A percentile compares a stretch with the other conserved stretches of the same genome.
These are phyloP conservation scores for Arabidopsis lyrata DNA, from an alignment of 441 rosid species.

Conservation along the genomic window DNA sequence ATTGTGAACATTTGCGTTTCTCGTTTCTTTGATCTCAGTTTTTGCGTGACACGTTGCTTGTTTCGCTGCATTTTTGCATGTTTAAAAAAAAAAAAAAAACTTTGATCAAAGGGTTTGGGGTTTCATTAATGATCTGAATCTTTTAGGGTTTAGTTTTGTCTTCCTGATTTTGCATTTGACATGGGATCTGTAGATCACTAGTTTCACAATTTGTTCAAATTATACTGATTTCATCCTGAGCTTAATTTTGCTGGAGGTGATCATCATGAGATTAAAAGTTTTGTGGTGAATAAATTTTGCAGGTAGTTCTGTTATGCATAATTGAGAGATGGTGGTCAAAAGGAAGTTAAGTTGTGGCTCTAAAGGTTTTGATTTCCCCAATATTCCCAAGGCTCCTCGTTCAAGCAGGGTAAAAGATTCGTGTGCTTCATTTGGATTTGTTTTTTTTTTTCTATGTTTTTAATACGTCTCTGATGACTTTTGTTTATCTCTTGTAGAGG, in stretches of 20 bases:
- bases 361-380: constrained; percentile 53
- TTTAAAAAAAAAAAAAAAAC: not conserved
- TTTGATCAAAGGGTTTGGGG: not conserved
- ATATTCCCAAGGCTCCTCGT: constrained; percentile 69
- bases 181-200: constrained; percentile 21
- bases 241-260: constrained; percentile 16
- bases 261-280: constrained; percentile 40
- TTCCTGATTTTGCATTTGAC: constrained; percentile 12
- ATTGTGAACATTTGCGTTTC: constrained; percentile 23
- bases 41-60: constrained; percentile 22
- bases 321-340: constrained; percentile 70
- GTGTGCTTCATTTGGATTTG: not conserved
- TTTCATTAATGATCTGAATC: constrained; percentile 30
- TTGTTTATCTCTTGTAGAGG: constrained; percentile 46
- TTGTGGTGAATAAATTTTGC: constrained; percentile 24
- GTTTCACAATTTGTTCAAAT: not conserved
- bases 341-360: constrained; percentile 57
- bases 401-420: constrained; percentile 58
- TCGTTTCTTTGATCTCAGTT: constrained; percentile 11
- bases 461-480: constrained; percentile 19
- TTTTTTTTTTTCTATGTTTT: constrained; percentile 3
- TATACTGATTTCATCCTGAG: not conserved
- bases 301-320: constrained; percentile 49
- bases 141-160: not conserved
- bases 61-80: constrained; percentile 3